These are phyloP conservation scores for Exserohilum rostratum DNA, from an alignment of 2,329 filamentous ascomycete genomes.

Conservation along the genomic window DNA sequence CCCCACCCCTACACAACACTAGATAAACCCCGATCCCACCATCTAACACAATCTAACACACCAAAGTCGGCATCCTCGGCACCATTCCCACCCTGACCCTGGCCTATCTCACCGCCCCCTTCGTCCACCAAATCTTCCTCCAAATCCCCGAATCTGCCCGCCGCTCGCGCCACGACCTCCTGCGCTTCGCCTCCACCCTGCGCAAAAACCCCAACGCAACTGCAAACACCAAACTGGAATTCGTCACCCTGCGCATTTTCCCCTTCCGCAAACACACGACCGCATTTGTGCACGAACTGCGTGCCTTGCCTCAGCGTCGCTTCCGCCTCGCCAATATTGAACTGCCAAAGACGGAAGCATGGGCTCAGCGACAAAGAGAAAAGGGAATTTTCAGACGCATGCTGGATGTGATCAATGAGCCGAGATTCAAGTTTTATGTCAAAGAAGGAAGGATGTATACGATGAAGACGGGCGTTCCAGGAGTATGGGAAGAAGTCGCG, in stretches of 20 bases:
- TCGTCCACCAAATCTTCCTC: slow-evolving; percentile 41
- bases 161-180: slow-evolving; percentile 31
- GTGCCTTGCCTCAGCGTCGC: slow-evolving; percentile 34
- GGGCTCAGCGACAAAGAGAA: slow-evolving; percentile 25
- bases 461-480: slow-evolving; percentile 40
- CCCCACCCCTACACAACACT: background rate
- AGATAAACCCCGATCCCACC: too few relatives aligned
- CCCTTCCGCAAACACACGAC: slow-evolving; percentile 40
- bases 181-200: slow-evolving; percentile 29
- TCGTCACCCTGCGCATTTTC: slow-evolving; percentile 45
- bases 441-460: slow-evolving; percentile 42
- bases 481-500: slow-evolving; percentile 45
- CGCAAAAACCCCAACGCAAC: slow-evolving; percentile 20
- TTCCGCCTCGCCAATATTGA: slow-evolving; percentile 44
- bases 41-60: background rate
- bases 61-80: slow-evolving; percentile 36
- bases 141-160: slow-evolving; percentile 40
- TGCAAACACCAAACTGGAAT: slow-evolving; percentile 40
- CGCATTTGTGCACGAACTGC: slow-evolving; percentile 39
- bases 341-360: slow-evolving; percentile 29
- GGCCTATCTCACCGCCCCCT: slow-evolving; percentile 46
- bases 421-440: slow-evolving; percentile 45
- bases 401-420: slow-evolving; percentile 36
- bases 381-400: slow-evolving; percentile 26
- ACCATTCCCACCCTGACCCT: slow-evolving; percentile 42